A percentile compares a stretch with the other conserved stretches of the same genome.
phyloP scores from a whole-genome alignment of 2,329 filamentous ascomycete species.

The Fusarium sp. region DNA sequence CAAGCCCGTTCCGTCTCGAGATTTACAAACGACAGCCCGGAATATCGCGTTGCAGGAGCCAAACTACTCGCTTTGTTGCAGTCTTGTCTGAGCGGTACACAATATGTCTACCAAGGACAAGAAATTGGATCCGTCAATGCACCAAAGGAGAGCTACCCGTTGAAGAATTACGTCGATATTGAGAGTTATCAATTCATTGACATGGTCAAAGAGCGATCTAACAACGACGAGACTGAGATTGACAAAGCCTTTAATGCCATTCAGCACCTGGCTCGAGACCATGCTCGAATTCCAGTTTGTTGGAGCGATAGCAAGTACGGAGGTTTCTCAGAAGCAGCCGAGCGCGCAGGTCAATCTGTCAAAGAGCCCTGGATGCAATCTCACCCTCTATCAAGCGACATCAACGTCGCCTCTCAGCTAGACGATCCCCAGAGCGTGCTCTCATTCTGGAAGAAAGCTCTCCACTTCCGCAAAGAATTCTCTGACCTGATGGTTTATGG shows the following conservation, averaged over 20 bases:
- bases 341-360: conserved; percentile 46
- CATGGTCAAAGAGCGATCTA: conserved; percentile 49
- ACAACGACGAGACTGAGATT: conserved; percentile 51
- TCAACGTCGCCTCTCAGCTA: conserved; percentile 71
- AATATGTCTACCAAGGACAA: conserved; percentile 77
- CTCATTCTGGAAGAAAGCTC: conserved; percentile 52
- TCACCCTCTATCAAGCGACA: conserved; percentile 50
- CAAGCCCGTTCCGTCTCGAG: conserved; percentile 70
- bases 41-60: conserved; percentile 62
- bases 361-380: conserved; percentile 54
- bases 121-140: conserved; percentile 75
- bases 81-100: conserved; percentile 67
- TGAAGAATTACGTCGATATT: conserved; percentile 66
- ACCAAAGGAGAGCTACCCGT: conserved; percentile 68
- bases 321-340: conserved; percentile 56
- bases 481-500: conserved; percentile 53
- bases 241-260: conserved; percentile 54
- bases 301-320: conserved; percentile 62
- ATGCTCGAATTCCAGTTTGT: conserved; percentile 75
- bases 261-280: conserved; percentile 64
- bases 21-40: conserved; percentile 64
- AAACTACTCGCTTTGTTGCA: conserved; percentile 72
- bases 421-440: conserved; percentile 55
- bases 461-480: conserved; percentile 51
- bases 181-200: conserved; percentile 61